Percentiles rank a stretch among this genome's conserved stretches.
These are phyloP conservation scores for Acmispon strigosus DNA, from an alignment of 306 rosid species.

Conservation along the genomic window DNA sequence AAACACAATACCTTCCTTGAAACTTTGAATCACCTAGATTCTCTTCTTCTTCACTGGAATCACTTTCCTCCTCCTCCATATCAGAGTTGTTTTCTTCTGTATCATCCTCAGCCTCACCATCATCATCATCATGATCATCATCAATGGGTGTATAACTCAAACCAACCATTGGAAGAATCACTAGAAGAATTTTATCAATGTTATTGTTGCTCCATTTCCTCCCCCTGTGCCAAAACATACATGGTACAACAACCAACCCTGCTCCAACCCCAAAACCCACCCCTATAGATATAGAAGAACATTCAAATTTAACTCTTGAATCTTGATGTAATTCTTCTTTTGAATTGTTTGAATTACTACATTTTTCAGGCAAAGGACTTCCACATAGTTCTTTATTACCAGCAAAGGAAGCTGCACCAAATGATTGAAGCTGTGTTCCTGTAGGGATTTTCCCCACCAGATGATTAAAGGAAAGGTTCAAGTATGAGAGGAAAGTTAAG, in stretches of 20 bases:
- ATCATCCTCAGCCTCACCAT: conserved; percentile 39
- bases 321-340: too few species aligned
- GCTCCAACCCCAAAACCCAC: conserved; percentile 71
- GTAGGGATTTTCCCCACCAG: conserved; percentile 20
- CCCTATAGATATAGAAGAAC: conserved; percentile 47
- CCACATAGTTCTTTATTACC: conserved; percentile 28
- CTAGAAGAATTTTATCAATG: conserved; percentile 43
- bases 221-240: conserved; percentile 42
- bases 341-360: neutral
- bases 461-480: conserved; percentile 29
- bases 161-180: conserved; percentile 50
- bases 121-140: conserved; percentile 31
- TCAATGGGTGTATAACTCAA: conserved; percentile 26
- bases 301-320: conserved; percentile 21
- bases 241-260: conserved; percentile 40
- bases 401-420: neutral
- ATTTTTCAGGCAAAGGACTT: neutral
- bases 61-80: neutral
- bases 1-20: conserved; percentile 49
- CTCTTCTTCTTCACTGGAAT: conserved; percentile 5
- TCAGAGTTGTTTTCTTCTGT: conserved; percentile 8
- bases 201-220: conserved; percentile 45
- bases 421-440: conserved; percentile 10
- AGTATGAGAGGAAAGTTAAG: conserved; percentile 21
- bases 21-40: conserved; percentile 2